Conservation (phyloP, 2,329 filamentous ascomycete genomes). For the Aaosphaeria arxii region DNA sequence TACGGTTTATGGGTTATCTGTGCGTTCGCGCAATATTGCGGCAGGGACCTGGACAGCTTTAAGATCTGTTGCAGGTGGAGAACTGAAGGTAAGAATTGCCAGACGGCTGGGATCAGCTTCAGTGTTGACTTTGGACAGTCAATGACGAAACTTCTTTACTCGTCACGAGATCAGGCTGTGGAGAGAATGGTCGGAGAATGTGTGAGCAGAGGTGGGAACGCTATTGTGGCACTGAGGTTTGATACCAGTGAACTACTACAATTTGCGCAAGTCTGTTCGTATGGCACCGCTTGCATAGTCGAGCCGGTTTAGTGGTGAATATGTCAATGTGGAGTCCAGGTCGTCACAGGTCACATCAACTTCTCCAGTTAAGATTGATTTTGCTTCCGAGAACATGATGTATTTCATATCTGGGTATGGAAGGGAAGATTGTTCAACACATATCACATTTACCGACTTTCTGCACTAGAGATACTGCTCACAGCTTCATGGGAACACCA, state of each 20-base stretch:
- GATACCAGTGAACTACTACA: conserved; percentile 8
- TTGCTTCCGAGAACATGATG: too few relatives aligned
- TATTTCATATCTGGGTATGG: too few relatives aligned
- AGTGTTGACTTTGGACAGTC: neutral
- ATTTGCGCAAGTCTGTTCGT: conserved; percentile 10
- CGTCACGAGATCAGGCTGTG: conserved; percentile 8
- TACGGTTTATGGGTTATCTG: conserved; percentile 56
- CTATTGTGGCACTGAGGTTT: conserved; percentile 9
- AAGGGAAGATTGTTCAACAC: too few relatives aligned
- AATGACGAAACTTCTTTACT: conserved; percentile 9
- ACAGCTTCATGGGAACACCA: too few relatives aligned
- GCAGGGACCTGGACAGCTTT: conserved; percentile 56
- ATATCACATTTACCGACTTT: too few relatives aligned
- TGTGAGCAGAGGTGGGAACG: conserved; percentile 8
- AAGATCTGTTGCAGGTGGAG: conserved; percentile 58
- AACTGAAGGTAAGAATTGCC: conserved; percentile 39
- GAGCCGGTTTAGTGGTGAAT: conserved; percentile 5
- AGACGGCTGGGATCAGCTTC: neutral
- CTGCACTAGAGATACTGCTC: too few relatives aligned
- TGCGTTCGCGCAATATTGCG: conserved; percentile 58
- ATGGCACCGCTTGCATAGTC: conserved; percentile 12
- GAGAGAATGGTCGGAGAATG: conserved; percentile 11
- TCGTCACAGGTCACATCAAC: too few relatives aligned
- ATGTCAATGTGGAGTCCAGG: too few relatives aligned
- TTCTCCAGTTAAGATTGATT: too few relatives aligned